Conservation (phyloP, 2,329 filamentous ascomycete genomes). For the Raffaelea ambrosiae region DNA sequence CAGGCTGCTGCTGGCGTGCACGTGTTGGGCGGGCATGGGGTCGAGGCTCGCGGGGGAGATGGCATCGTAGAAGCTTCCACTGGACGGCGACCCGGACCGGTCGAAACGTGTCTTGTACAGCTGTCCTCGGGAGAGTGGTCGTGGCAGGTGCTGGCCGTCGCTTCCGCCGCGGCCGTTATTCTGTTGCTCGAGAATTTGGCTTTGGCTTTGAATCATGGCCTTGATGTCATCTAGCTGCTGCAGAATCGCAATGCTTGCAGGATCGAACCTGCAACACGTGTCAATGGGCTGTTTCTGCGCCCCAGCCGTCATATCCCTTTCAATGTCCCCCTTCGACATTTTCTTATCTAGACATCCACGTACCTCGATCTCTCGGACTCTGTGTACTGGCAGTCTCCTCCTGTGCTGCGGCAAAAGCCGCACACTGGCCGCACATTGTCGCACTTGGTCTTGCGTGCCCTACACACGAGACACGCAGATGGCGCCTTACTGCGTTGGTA, state of each 20-base stretch:
- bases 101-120: not conserved
- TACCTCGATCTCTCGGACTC: conserved; percentile 26
- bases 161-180: not conserved
- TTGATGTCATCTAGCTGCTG: conserved; percentile 35
- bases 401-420: conserved; percentile 24
- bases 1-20: not conserved
- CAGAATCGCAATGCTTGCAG: conserved; percentile 40
- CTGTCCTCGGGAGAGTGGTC: no score
- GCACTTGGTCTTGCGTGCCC: conserved; percentile 32
- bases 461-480: conserved; percentile 29
- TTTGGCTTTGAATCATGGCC: conserved; percentile 16
- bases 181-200: not conserved
- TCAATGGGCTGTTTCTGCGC: no score
- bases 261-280: conserved; percentile 33
- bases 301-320: no score
- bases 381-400: conserved; percentile 26
- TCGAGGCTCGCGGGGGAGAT: not conserved
- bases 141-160: not conserved
- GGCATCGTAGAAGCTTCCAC: not conserved
- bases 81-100: not conserved
- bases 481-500: conserved; percentile 22
- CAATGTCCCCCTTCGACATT: no score
- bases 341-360: not conserved
- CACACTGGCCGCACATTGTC: conserved; percentile 28
- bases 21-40: not conserved